A percentile compares a stretch with the other conserved stretches of the same genome.
Conservation (phyloP, 2,329 filamentous ascomycete genomes). For the Pseudonectria foliicola region DNA sequence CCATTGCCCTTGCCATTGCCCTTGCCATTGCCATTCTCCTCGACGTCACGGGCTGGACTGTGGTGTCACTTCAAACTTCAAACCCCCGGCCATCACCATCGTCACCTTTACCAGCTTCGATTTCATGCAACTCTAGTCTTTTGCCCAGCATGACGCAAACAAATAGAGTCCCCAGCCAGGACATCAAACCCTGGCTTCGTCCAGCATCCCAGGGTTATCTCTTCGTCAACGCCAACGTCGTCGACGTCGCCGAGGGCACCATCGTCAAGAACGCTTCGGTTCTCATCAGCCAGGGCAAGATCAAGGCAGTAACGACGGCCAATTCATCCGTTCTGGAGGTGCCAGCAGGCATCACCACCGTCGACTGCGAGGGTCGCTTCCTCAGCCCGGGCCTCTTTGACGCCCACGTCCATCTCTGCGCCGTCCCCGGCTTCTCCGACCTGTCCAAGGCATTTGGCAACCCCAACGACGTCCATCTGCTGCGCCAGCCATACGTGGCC, state of each 20-base stretch:
- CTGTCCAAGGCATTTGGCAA: slow-evolving; percentile 21
- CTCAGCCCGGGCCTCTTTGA: slow-evolving; percentile 26
- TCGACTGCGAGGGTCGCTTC: slow-evolving; percentile 19
- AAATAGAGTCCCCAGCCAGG: slow-evolving; percentile 2
- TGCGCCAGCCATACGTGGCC: slow-evolving; percentile 40
- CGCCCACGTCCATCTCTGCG: slow-evolving; percentile 25
- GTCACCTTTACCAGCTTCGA: too few relatives aligned
- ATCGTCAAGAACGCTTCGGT: slow-evolving; percentile 26
- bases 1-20: too few relatives aligned
- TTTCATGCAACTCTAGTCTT: too few relatives aligned
- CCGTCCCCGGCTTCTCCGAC: slow-evolving; percentile 21
- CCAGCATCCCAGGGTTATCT: slow-evolving; percentile 17
- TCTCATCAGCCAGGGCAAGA: slow-evolving; percentile 27
- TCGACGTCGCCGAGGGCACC: slow-evolving; percentile 31
- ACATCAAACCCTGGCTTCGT: slow-evolving; percentile 16
- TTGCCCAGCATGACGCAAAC: slow-evolving; percentile 5
- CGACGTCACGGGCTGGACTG: too few relatives aligned
- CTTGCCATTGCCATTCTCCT: too few relatives aligned
- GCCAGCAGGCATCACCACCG: slow-evolving; percentile 3
- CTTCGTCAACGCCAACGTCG: slow-evolving; percentile 37
- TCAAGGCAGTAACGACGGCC: slow-evolving; percentile 20
- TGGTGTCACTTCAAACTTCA: too few relatives aligned
- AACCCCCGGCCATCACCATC: too few relatives aligned
- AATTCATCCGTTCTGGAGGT: not conserved
- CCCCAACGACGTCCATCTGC: slow-evolving; percentile 28